These are phyloP conservation scores for Ascodesmis nigricans DNA, from an alignment of 495 filamentous ascomycete genomes.

Conservation along the genomic window DNA sequence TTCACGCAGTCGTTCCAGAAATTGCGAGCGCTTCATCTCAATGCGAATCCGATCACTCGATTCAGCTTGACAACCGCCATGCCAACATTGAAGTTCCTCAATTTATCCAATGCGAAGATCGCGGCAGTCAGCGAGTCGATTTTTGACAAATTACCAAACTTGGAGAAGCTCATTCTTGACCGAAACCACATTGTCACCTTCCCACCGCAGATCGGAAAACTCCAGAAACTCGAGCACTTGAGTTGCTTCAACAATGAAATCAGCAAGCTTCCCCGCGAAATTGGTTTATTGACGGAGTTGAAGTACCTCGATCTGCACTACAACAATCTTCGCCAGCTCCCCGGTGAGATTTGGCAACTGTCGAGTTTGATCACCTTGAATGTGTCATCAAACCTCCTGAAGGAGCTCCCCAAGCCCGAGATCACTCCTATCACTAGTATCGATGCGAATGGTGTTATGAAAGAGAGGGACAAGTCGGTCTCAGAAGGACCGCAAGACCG, in stretches of 20 bases:
- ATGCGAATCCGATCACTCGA: conserved; percentile 80
- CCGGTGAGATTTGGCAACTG: conserved; percentile 83
- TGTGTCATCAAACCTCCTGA: conserved; percentile 79
- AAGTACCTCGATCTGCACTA: conserved; percentile 68
- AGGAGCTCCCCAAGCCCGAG: conserved; percentile 67
- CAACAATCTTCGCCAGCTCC: conserved; percentile 74
- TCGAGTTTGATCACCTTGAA: conserved; percentile 76
- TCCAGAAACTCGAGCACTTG: conserved; percentile 68
- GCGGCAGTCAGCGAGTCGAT: conserved; percentile 62
- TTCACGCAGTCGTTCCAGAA: conserved; percentile 71
- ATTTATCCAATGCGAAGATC: conserved; percentile 69
- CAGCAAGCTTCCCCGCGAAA: conserved; percentile 55
- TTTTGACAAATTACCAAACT: conserved; percentile 66
- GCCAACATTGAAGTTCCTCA: conserved; percentile 62
- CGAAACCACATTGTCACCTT: conserved; percentile 89
- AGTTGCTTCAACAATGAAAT: conserved; percentile 84
- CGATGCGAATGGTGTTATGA: conserved; percentile 1
- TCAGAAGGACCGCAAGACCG: conserved; percentile 1
- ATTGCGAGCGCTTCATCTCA: conserved; percentile 61
- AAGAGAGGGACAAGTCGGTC: conserved; percentile 8
- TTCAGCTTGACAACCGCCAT: conserved; percentile 62
- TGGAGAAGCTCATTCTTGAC: conserved; percentile 72
- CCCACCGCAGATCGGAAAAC: conserved; percentile 58
- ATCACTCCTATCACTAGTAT: conserved; percentile 29
- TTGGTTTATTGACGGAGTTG: conserved; percentile 68